Evolutionary conservation across 148 eudicot species (phyloP), one percentile per base, ranked within the genome.

Genomic region (Chenopodium suecicum): DNA sequence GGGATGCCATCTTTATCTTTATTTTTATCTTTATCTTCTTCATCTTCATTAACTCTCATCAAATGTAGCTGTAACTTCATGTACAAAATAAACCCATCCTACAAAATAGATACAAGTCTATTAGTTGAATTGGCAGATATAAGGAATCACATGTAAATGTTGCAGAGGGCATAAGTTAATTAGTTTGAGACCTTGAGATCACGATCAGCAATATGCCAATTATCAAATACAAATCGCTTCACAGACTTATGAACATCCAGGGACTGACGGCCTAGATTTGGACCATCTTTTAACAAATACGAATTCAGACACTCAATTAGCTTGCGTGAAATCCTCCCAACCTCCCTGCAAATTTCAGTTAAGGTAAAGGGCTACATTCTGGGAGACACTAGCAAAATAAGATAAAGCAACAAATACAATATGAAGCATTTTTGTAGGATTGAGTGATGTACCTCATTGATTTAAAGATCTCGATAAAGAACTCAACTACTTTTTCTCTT

Each of bases 261-360:
- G 78, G 93, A 89, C 84, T 84, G 90, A 78, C 73, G 68, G 10
- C 94, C 97, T 84, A 96, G 82, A 87, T 96, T 96, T 79, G 99
- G 98, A 60, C 99, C 99, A 86, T 96, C 98, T 86, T 85, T 90
- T 79, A 88, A 64, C 90, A 96, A 84, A 83, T 92, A 96, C 8
- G 86, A 83, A 77, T 96, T 96, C 34, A 96, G 85, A 79, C 99
- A 96, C 78, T 96, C 97, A 4, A 96, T 82, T 82, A 96, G 83
- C 86, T 89, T 92, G 73, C 95, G 95, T 27, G 92, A 90, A 87
- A 91, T 77, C 88, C 94, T 94, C 19, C 93, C 92, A 74, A 91
- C 98, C 47, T 91, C 94, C 94, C 99, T 95, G 87, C 52, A 87
- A 54, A 56, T 64, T 65, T 34, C 58, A 50, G 23, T 32, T 31